Evolutionary conservation across 1,284 basidiomycete genomes (phyloP), one percentile per base, ranked within the genome.

Genomic region (Fistulina hepatica): DNA sequence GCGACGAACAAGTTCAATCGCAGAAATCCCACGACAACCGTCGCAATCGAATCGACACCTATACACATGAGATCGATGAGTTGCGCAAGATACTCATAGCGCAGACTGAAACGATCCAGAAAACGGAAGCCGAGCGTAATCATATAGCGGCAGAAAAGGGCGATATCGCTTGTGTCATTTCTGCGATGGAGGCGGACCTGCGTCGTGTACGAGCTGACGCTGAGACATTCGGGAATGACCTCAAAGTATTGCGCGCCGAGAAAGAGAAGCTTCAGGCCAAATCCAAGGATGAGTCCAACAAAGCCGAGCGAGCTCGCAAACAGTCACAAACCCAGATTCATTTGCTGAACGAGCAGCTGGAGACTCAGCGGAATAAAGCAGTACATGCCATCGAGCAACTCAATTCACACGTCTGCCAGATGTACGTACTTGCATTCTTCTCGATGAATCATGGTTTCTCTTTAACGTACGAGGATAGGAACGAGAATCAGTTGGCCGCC

Each of bases 201-300:
- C 63, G 63, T 40, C 73, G 80, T 13, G 79, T 88, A 30, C 69
- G 73, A 41, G 64, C 64, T 30, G 81, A 89, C 44, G 83, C 82
- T 1, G 75, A 86, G 47, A 66, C 68, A 17, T 81, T 81, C 52
- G 80, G 80, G 20, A 69, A 65, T n/a, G 85, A 91, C 53, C 56
- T 92, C 40, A 76, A 73, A 46, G 57, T 64, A 5, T 60, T 88
- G 31, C 68, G 72, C 8, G 56, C 56, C 9, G 79, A 84, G 57
- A 81, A 82, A 49, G 78, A 81, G 45, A 71, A 64, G 37, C 51
- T 71, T 33, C 76, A 76, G 42, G 58, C 57, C 20, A 67, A 60
- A 45, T 69, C 73, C 45, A 65, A 60, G 39, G 70, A 71, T 13
- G 74, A 81, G 30, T 53, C 67, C 3, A 43, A 62, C 28, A 72